Conservation (phyloP, 2,329 filamentous ascomycete genomes). For the Colletotrichum limetticola region DNA sequence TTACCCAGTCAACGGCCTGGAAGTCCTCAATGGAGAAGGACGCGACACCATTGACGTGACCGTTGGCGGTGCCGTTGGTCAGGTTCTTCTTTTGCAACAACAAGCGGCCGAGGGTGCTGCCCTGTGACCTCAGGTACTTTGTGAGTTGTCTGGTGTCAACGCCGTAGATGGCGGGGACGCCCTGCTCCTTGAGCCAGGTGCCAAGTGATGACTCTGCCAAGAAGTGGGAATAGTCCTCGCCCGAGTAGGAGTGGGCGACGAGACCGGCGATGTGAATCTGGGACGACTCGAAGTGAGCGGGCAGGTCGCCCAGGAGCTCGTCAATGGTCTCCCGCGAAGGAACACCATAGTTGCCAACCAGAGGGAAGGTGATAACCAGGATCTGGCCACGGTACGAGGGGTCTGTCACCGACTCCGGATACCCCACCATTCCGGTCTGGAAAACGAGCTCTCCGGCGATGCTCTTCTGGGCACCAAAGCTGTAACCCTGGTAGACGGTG, state of each 20-base stretch:
- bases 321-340: constrained; percentile 88
- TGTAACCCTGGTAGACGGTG: constrained; percentile 90
- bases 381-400: constrained; percentile 93
- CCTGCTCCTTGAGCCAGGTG: constrained; percentile 96
- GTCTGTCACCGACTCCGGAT: constrained; percentile 92
- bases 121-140: constrained; percentile 92
- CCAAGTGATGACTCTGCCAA: constrained; percentile 91
- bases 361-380: constrained; percentile 93
- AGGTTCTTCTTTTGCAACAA: constrained; percentile 73
- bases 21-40: constrained; percentile 61
- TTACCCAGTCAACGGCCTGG: constrained; percentile 85
- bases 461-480: constrained; percentile 95
- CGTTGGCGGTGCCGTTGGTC: constrained; percentile 55
- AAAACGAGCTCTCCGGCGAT: constrained; percentile 97
- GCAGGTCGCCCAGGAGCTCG: constrained; percentile 84
- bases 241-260: constrained; percentile 89
- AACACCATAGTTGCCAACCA: constrained; percentile 98
- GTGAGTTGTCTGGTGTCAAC: constrained; percentile 94
- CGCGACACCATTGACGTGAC: constrained; percentile 37
- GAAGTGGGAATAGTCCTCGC: constrained; percentile 95
- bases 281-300: constrained; percentile 91
- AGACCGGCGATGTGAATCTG: constrained; percentile 95
- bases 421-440: constrained; percentile 99
- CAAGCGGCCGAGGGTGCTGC: constrained; percentile 95
- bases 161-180: constrained; percentile 91